Base-by-base conservation (phyloP, 2,329 filamentous ascomycete species). In the Sporothrix curviconia region DNA sequence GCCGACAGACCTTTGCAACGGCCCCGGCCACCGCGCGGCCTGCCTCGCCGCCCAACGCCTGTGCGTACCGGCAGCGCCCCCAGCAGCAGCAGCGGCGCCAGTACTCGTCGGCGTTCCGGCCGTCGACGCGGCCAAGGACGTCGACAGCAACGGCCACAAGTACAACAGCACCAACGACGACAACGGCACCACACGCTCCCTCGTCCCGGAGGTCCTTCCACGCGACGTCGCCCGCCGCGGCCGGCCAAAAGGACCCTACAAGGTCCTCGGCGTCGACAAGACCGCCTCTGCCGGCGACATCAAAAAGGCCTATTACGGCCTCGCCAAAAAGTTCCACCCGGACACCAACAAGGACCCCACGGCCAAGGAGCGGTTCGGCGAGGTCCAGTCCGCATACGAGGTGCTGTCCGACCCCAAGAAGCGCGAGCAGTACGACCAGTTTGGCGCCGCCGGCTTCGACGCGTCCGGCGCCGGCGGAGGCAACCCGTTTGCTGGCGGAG, bases 321-420 rank as follows among this genome's bases (percentile, higher is more conserved):
- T 97, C 59, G 94, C 94, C 19, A 99, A 99, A 74, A 99, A 97
- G 69, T 99, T 84, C 70, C 94, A 99, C 67, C 94, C 94, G 8
- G 94, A 99, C 70, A 97, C 94, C 36, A 99, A 97, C 78, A 97
- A 97, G 72, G 94, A 97, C 65, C 72, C 89, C 3, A 81, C 78
- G n/a, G 92, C 94, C 36, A 97, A 97, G 71, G 94, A 97, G 66
- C 92, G 89, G 67, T 99, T 99, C 67, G 82, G 86, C 62, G 92
- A 96, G 65, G 90, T 95, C 56, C 94, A 99, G 72, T 83, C 88
- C 32, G 90, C 94, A 24, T 99, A 99, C 73, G 94, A 99, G 72
- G 79, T 96, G 42, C 78, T 99, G 7, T 95, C 90, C 47, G 94
- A 99, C 69, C 80, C 92, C 4, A 86, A 95, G 73, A 99, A 97